A percentile compares a stretch with the other conserved stretches of the same genome.
These are phyloP conservation scores for Trichocladium uniseriatum DNA, from an alignment of 495 filamentous ascomycete genomes.

Conservation along the genomic window DNA sequence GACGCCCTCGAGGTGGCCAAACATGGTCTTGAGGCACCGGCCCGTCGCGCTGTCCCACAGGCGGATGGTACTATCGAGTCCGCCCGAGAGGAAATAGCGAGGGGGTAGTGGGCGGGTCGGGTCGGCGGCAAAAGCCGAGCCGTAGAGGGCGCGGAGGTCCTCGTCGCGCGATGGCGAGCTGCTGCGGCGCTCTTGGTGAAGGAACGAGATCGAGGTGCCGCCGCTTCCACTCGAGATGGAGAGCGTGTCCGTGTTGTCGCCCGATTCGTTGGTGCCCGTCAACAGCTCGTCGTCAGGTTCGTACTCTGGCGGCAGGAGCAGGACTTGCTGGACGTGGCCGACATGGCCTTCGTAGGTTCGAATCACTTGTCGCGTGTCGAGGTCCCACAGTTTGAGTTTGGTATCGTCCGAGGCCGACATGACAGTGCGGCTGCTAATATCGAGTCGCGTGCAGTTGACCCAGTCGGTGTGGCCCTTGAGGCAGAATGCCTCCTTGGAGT, in stretches of 20 bases:
- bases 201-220: constrained; percentile 23
- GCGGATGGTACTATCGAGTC: constrained; percentile 82
- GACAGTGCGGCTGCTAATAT: constrained; percentile 69
- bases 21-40: constrained; percentile 79
- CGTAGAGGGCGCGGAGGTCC: constrained; percentile 44
- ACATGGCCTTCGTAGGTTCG: constrained; percentile 86
- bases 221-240: constrained; percentile 35
- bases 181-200: constrained; percentile 10
- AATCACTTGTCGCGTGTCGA: constrained; percentile 71
- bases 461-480: constrained; percentile 83
- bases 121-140: constrained; percentile 45
- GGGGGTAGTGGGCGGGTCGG: constrained; percentile 61
- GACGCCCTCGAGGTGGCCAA: constrained; percentile 91
- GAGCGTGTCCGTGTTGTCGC: constrained; percentile 49
- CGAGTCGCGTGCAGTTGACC: constrained; percentile 87
- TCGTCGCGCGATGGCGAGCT: constrained; percentile 22
- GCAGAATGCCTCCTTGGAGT: constrained; percentile 65
- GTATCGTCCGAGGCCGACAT: constrained; percentile 92
- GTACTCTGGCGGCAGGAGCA: constrained; percentile 72
- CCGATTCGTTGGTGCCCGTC: constrained; percentile 31
- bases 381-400: constrained; percentile 61
- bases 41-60: constrained; percentile 86
- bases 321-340: constrained; percentile 86
- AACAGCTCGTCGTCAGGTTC: constrained; percentile 65
- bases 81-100: constrained; percentile 83